These are phyloP conservation scores for Cenchrus fungigraminus DNA, from an alignment of 176 grass and related monocot species.

Conservation along the genomic window DNA sequence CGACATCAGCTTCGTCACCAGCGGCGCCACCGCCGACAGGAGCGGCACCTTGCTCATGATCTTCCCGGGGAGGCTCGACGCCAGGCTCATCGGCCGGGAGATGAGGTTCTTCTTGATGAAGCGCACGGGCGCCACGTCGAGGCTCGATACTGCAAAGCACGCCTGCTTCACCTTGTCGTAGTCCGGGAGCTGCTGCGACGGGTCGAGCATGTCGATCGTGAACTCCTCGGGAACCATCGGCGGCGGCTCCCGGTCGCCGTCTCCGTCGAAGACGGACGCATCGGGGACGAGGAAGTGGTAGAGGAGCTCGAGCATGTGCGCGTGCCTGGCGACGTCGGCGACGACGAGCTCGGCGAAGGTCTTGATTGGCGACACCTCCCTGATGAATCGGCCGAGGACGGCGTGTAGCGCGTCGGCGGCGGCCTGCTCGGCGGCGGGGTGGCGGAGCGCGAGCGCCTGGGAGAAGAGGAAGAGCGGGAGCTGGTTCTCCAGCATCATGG, in stretches of 20 bases:
- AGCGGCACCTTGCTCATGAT: constrained; percentile 23
- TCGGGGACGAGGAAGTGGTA: constrained; percentile 59
- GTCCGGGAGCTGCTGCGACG: constrained; percentile 32
- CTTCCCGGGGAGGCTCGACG: constrained; percentile 7
- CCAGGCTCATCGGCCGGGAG: constrained; percentile 33
- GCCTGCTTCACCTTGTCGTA: constrained; percentile 61
- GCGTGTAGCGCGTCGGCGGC: background rate
- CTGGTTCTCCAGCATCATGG: constrained; percentile 89
- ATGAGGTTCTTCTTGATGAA: constrained; percentile 42
- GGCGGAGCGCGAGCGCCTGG: constrained; percentile 50
- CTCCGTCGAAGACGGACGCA: constrained; percentile 6
- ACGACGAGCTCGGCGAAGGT: background rate
- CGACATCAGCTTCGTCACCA: constrained; percentile 12
- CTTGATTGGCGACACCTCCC: constrained; percentile 77
- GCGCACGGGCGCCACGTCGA: constrained; percentile 29
- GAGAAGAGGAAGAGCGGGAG: constrained; percentile 66
- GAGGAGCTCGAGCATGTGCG: constrained; percentile 72
- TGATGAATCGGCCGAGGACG: constrained; percentile 44
- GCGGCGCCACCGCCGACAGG: background rate
- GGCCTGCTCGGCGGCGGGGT: constrained; percentile 25
- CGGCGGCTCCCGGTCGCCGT: background rate
- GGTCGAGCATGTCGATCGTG: constrained; percentile 44
- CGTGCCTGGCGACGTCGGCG: constrained; percentile 44
- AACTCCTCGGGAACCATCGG: constrained; percentile 32
- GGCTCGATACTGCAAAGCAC: constrained; percentile 25